phyloP scores from a whole-genome alignment of 306 rosid genomes.

The Acacia crassicarpa region DNA sequence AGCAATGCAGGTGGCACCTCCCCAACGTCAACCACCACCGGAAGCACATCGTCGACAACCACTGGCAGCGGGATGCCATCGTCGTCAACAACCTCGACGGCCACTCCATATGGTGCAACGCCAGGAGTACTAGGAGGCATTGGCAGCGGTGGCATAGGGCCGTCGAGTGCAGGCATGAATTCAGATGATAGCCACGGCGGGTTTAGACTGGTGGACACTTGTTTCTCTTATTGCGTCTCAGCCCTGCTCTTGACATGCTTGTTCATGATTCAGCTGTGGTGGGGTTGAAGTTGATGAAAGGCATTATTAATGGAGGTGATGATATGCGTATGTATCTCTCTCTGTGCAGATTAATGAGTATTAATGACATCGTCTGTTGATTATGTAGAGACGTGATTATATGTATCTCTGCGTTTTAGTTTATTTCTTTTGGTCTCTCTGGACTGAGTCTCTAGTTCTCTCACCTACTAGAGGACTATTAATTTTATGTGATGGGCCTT shows the following conservation, averaged over 20 bases:
- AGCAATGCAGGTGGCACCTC: slow-evolving; percentile 41
- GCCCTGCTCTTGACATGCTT: slow-evolving; percentile 39
- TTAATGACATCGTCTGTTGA: slow-evolving; percentile 35
- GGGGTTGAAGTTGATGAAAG: slow-evolving; percentile 30
- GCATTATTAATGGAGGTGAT: not conserved
- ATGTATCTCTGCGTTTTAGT: slow-evolving; percentile 8
- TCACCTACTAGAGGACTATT: not conserved
- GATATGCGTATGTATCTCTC: not conserved
- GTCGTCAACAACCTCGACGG: not conserved
- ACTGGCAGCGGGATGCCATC: slow-evolving; percentile 1
- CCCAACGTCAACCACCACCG: slow-evolving; percentile 11
- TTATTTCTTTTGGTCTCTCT: not conserved
- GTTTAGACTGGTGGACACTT: slow-evolving; percentile 12
- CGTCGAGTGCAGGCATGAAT: slow-evolving; percentile 58
- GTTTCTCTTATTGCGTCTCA: slow-evolving; percentile 24
- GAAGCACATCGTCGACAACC: not conserved
- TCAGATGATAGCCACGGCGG: slow-evolving; percentile 55
- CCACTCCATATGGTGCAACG: slow-evolving; percentile 27
- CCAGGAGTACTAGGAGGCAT: slow-evolving; percentile 67
- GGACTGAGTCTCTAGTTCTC: not conserved
- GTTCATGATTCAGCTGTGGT: slow-evolving; percentile 46
- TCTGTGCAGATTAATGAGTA: slow-evolving; percentile 23
- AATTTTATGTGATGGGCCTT: slow-evolving; percentile 28
- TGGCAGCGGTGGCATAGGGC: slow-evolving; percentile 59
- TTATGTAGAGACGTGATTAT: slow-evolving; percentile 24